Evolutionary conservation across 1,284 basidiomycete species (phyloP).

Genomic region (Irpex rosettiformis): DNA sequence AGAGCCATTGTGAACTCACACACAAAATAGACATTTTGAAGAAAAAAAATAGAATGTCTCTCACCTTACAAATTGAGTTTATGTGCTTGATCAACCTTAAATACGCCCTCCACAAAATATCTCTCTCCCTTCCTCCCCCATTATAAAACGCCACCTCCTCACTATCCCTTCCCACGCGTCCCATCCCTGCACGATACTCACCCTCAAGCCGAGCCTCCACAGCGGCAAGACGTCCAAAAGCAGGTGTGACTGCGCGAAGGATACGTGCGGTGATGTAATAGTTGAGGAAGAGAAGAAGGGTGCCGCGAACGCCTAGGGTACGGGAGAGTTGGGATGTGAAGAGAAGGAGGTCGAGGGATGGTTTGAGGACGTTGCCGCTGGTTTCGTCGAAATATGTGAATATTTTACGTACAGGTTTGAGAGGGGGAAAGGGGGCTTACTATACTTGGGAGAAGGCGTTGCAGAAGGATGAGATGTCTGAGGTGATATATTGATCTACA

Average conservation of each 20-base stretch:
- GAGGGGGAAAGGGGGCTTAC: no score
- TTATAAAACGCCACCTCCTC: slow-evolving; percentile 99
- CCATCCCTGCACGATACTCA: slow-evolving; percentile 89
- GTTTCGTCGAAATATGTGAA: no score
- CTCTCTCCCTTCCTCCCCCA: slow-evolving; percentile 81
- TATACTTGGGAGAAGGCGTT: slow-evolving; percentile 88
- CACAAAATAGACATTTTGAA: neutral
- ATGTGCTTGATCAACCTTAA: slow-evolving; percentile 83
- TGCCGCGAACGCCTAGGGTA: slow-evolving; percentile 81
- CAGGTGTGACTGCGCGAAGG: slow-evolving; percentile 84
- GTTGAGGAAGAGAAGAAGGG: slow-evolving; percentile 76
- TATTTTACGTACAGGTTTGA: no score
- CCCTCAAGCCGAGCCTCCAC: slow-evolving; percentile 86
- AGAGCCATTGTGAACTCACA: neutral
- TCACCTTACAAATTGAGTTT: slow-evolving; percentile 88
- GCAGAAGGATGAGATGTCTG: slow-evolving; percentile 90
- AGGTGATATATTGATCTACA: slow-evolving; percentile 89
- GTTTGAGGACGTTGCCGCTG: slow-evolving; percentile 74
- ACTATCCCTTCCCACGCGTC: slow-evolving; percentile 84
- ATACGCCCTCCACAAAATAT: slow-evolving; percentile 83
- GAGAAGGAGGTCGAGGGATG: slow-evolving; percentile 86
- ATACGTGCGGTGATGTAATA: slow-evolving; percentile 87
- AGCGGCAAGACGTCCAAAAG: slow-evolving; percentile 90
- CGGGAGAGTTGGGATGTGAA: slow-evolving; percentile 92
- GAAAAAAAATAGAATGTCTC: slow-evolving; percentile 15